A percentile compares a stretch with the other conserved stretches of the same genome.
Conservation (phyloP, 2,329 filamentous ascomycete genomes). For the Purpureocillium lavendulum region DNA sequence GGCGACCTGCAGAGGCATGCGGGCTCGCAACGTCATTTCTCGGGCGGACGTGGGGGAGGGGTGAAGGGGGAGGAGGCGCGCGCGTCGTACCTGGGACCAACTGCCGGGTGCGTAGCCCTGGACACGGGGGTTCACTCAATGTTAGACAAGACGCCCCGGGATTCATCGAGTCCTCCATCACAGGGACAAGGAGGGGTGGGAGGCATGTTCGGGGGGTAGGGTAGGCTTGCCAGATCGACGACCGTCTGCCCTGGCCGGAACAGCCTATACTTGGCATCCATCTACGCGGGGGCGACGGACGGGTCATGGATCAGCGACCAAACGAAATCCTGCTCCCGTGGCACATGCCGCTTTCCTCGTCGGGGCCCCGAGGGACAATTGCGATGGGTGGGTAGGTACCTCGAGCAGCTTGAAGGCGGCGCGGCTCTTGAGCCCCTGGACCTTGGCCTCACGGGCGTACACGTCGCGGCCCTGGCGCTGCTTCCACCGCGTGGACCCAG, state of each 20-base stretch:
- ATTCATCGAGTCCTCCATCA: too few relatives aligned
- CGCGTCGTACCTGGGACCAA: constrained; percentile 55
- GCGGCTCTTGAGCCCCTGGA: constrained; percentile 76
- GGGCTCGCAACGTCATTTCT: not conserved
- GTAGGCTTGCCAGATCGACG: constrained; percentile 65
- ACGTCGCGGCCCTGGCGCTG: constrained; percentile 65
- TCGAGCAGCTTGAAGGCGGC: constrained; percentile 91
- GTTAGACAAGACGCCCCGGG: too few relatives aligned
- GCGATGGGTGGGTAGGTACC: constrained; percentile 32
- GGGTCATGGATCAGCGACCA: too few relatives aligned
- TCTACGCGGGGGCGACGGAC: constrained; percentile 39
- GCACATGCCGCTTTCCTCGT: too few relatives aligned
- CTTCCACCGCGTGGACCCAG: constrained; percentile 75
- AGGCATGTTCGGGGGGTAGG: constrained; percentile 1
- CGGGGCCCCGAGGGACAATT: too few relatives aligned
- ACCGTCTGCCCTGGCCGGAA: constrained; percentile 79
- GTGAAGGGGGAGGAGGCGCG: too few relatives aligned
- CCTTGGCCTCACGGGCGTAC: constrained; percentile 66
- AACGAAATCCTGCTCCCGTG: too few relatives aligned
- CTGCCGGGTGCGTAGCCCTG: constrained; percentile 70
- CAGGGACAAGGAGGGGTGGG: not conserved
- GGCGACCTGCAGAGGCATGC: constrained; percentile 67
- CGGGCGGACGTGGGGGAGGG: too few relatives aligned
- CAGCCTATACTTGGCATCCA: constrained; percentile 72
- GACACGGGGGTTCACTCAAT: not conserved